These are phyloP conservation scores for Avicennia marina DNA, from an alignment of 257 asterid genomes.

Conservation along the genomic window DNA sequence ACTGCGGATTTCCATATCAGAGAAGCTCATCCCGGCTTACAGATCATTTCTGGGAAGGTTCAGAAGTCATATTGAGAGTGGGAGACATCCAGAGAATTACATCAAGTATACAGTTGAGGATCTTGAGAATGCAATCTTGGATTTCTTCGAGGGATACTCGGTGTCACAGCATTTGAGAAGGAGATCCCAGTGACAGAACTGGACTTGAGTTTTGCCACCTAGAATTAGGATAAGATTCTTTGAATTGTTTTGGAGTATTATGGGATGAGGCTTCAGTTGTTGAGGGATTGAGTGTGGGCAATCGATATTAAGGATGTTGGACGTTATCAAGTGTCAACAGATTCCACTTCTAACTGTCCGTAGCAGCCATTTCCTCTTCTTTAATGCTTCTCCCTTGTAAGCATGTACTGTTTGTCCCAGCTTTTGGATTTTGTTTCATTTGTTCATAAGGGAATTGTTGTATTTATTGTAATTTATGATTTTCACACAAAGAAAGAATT, in stretches of 20 bases:
- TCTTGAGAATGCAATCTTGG: constrained; percentile 77
- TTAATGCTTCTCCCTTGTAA: constrained; percentile 59
- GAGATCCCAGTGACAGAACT: constrained; percentile 46
- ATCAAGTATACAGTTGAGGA: constrained; percentile 89
- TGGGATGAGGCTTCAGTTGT: constrained; percentile 41
- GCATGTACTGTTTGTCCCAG: constrained; percentile 50
- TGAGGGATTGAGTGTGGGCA: constrained; percentile 20
- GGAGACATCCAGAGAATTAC: constrained; percentile 89
- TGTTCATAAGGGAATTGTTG: constrained; percentile 52
- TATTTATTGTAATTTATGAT: constrained; percentile 34
- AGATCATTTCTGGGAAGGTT: constrained; percentile 82
- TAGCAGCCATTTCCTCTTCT: constrained; percentile 47
- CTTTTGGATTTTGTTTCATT: constrained; percentile 42
- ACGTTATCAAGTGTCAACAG: constrained; percentile 23
- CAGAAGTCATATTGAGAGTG: constrained; percentile 86
- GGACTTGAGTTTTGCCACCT: constrained; percentile 28
- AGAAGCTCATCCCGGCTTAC: constrained; percentile 75
- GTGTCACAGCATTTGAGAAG: constrained; percentile 69
- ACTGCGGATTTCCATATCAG: constrained; percentile 75
- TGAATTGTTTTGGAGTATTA: constrained; percentile 53
- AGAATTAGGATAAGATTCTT: constrained; percentile 65
- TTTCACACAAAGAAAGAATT: constrained; percentile 23
- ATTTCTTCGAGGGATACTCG: constrained; percentile 78
- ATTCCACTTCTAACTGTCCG: constrained; percentile 19
- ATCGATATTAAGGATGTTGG: constrained; percentile 6